Evolutionary conservation across 768 basidiomycete species (phyloP), one percentile per base, ranked within the genome.

Genomic region (Lactarius psammicola): DNA sequence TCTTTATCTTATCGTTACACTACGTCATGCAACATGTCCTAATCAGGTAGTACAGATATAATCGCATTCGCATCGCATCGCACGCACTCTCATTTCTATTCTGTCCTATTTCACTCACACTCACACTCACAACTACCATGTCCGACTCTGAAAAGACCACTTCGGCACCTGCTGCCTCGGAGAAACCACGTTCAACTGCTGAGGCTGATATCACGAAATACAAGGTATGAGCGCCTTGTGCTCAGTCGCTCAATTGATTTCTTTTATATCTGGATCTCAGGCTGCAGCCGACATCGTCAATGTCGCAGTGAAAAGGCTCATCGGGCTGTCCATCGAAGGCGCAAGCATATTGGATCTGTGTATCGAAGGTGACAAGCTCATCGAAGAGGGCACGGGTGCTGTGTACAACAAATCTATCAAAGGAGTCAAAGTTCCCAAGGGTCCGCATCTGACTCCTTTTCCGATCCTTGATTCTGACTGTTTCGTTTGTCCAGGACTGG

Each of bases 381-480:
- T 98, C 76, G 92, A 95, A 77, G 84, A 90, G 68, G 92, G 88
- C 72, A 90, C 92, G 31, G 85, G 83, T 58, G 85, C 82, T 34
- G 89, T 97, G 58, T 97, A 92, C 82, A 97, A 92, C 84, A 97
- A 96, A 78, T 66, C 83, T 62, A 85, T 92, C 71, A 95, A 95
- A 78, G 92, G 92, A 71, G 88, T 87, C 72, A 94, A 93, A 80
- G 84, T 94, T 63, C 74, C 78, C 77, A 97, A 96, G 80, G 95
- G 95, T 91, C 72, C 69, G 86, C 74, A 13, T 26, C 26, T 20
- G 26, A 23, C 15, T 18, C 49, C 0, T 15, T 6, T 40, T 23
- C 30, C 15, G 49, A 51, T 51, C 49, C 49, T 9, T 5, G 33
- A 15, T 26, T 30, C 23, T 30, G 38, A 26, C n/a, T 13, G 3